phyloP scores from a whole-genome alignment of 140 eudicot genomes.

The Anethum foeniculum region DNA sequence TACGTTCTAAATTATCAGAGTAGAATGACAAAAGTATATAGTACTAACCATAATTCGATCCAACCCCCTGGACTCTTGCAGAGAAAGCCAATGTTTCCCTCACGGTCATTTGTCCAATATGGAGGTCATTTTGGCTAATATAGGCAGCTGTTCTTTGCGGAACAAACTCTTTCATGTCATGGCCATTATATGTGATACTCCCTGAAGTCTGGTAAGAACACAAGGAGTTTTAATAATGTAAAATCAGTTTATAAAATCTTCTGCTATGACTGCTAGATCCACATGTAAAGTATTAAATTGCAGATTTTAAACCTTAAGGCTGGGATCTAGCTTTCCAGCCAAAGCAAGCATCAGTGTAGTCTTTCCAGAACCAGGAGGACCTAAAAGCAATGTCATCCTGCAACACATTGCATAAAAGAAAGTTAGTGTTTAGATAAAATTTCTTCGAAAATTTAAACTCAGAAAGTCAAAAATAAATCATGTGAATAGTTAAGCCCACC shows the following conservation, averaged over 20 bases:
- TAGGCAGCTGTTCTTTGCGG: conserved; percentile 79
- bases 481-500: conserved; percentile 22
- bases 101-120: conserved; percentile 79
- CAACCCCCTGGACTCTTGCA: conserved; percentile 75
- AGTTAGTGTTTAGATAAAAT: neutral
- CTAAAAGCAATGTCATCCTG: conserved; percentile 85
- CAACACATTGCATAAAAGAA: conserved; percentile 10
- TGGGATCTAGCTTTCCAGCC: conserved; percentile 74
- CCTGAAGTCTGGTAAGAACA: conserved; percentile 36
- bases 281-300: neutral
- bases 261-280: neutral
- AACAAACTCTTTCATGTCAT: conserved; percentile 58
- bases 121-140: conserved; percentile 71
- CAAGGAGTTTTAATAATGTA: neutral
- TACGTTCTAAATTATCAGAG: neutral
- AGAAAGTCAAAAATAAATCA: neutral
- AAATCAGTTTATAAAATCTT: neutral
- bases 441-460: neutral
- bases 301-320: conserved; percentile 35
- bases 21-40: neutral
- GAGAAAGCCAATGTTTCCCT: conserved; percentile 83
- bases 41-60: conserved; percentile 55
- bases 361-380: conserved; percentile 91
- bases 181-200: conserved; percentile 59
- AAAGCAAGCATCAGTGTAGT: conserved; percentile 72